Evolutionary conservation across 108 stramenopile genomes (phyloP), one percentile per base, ranked within the genome.

Genomic region (Nitzschia sp.): DNA sequence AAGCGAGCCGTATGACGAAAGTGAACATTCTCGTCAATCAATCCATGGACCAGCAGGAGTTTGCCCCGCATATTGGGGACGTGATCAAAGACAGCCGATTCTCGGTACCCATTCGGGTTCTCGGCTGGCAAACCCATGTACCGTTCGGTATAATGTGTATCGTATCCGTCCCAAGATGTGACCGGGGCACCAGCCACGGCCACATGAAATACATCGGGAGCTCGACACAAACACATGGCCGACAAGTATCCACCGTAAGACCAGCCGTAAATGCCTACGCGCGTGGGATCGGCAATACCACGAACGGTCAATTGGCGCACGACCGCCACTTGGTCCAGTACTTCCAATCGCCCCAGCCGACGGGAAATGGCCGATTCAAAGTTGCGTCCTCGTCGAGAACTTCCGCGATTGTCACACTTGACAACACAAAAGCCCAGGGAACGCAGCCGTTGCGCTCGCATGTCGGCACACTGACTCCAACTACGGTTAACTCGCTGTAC

Each of bases 11-110:
- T 92, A 68, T 98, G 95, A 5, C 96, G 86, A 73, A 96, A 96
- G 56, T 95, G 94, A 7, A 98, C 97, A 71, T 98, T 98, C 63
- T 98, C 97, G 73, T 98, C 97, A 42, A 98, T 90, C 24, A 95
- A 67, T 6, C 97, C 97, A 69, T 98, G 97, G 8, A 96, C 86
- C 42, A 98, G 58, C 76, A 98, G 70, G 9, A 98, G 80, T 67
- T 83, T 85, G 3, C 93, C 94, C 41, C 72, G 40, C 76, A 97
- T 89, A 48, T 93, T 91, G 17, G 73, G 76, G 21, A 90, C 86
- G 51, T 93, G 86, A 25, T 83, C 72, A 67, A 95, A 80, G 20
- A 94, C 83, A 5, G 86, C 79, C 8, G 87, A 75, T 55, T 80
- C 77, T 41, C 72, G 34, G 53, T 97, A 97, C 8, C 94, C 95